Evolutionary conservation across 1,284 basidiomycete species (phyloP), one percentile per base, ranked within the genome.

Genomic region (Testicularia cyperi): DNA sequence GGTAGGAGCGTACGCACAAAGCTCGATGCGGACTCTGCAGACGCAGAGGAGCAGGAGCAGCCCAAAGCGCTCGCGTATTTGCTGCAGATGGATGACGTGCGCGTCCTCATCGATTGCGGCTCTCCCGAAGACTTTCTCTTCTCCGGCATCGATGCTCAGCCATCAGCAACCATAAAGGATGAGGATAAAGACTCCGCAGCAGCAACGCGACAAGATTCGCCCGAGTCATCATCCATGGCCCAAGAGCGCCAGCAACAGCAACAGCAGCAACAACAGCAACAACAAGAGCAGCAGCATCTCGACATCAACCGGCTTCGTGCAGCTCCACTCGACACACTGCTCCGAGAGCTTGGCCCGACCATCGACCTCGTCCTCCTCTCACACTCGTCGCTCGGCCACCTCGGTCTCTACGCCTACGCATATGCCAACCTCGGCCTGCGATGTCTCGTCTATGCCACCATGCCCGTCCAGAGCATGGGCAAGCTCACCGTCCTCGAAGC

Each of bases 391-490:
- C 82, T 95, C 8, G 81, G 84, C 3, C 91, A 95, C 72, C 82
- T 88, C 15, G 94, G 92, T 6, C 80, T 98, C 15, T 95, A 90
- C 75, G 85, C 92, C 6, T 96, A 90, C 76, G 92, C 92, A 1
- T 83, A 89, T 68, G 83, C 92, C 5, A 82, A 85, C 69, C 92
- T 91, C 85, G 88, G 87, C 15, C 82, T 98, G 28, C 86, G 83
- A 39, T 92, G 92, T 30, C 91, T 91, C 8, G 86, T 91, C n/a
- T 99, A 97, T 77, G 88, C 90, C 0, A 95, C 94, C 1, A 83
- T 98, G 35, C 94, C 95, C 18, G 91, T 95, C 0, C 90, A 95
- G 65, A 91, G 92, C 44, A 96, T 94, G 88, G 94, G 89, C 3
- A 83, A 90, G 24, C 88, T 96, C 35, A 90, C 90, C 15, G 65